Percentiles rank a stretch among this genome's conserved stretches.
Conservation (phyloP, 495 filamentous ascomycete species). For the Paragyromitra xinjiangensis region DNA sequence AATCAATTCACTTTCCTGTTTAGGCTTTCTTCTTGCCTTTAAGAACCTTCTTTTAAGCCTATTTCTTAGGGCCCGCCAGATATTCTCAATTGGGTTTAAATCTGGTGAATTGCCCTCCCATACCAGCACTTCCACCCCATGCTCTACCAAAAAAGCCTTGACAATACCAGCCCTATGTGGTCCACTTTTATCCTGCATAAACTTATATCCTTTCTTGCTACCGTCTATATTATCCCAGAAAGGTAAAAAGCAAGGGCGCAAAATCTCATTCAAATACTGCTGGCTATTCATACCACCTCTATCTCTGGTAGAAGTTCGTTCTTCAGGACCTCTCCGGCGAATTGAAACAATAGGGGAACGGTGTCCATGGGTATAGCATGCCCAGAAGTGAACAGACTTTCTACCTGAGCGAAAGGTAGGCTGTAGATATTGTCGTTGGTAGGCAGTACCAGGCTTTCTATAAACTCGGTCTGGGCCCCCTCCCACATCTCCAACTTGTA, state of each 20-base stretch:
- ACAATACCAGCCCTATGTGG: background rate
- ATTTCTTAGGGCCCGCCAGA: too few relatives aligned
- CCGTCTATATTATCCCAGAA: background rate
- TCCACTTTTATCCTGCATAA: background rate
- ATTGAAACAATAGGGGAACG: background rate
- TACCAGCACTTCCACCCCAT: too few relatives aligned
- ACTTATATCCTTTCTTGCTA: background rate
- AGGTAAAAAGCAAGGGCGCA: background rate
- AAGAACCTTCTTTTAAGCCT: too few relatives aligned
- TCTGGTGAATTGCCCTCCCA: too few relatives aligned
- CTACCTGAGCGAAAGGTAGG: background rate
- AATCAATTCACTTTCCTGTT: too few relatives aligned
- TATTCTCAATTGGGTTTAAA: too few relatives aligned
- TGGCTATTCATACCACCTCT: background rate
- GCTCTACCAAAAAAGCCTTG: too few relatives aligned
- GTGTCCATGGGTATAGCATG: background rate
- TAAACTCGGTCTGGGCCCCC: background rate
- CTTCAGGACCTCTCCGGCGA: background rate
- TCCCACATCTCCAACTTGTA: background rate
- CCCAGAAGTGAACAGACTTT: background rate
- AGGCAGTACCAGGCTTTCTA: background rate
- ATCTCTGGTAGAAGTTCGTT: background rate
- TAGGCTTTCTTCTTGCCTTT: background rate
- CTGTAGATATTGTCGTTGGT: background rate
- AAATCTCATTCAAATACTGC: background rate